phyloP scores from a whole-genome alignment of 345 rosid genomes.

The Eucalyptus polyanthemos region DNA sequence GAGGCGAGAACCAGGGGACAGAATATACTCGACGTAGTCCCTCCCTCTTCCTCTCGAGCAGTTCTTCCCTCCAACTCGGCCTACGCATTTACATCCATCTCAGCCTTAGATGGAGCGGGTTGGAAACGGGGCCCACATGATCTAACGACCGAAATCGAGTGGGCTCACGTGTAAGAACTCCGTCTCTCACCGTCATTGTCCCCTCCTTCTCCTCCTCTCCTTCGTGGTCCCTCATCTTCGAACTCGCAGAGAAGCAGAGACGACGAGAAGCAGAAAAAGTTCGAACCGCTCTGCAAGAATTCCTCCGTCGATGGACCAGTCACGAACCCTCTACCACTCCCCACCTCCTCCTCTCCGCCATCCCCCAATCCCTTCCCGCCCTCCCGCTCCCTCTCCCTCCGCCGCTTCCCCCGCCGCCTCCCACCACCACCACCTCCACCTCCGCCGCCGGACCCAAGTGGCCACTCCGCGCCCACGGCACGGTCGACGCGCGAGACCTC shows the following conservation, averaged over 20 bases:
- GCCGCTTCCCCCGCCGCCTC: conserved; percentile 6
- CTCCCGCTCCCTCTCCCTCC: conserved; percentile 1
- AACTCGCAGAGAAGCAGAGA: background rate
- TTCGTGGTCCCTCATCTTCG: background rate
- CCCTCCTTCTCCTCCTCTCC: background rate
- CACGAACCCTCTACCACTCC: conserved; percentile 39
- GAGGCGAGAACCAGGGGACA: conserved; percentile 4
- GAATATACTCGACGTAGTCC: conserved; percentile 26
- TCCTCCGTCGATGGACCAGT: conserved; percentile 24
- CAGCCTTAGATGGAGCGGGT: background rate
- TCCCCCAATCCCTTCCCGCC: background rate
- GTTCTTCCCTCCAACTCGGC: background rate
- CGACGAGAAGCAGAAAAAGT: background rate
- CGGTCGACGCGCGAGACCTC: conserved; percentile 15
- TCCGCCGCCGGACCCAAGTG: background rate
- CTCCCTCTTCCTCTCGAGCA: conserved; percentile 25
- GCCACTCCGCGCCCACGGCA: conserved; percentile 7
- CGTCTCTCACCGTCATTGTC: background rate
- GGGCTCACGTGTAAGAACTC: background rate
- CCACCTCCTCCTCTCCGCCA: conserved; percentile 18
- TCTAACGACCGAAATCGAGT: background rate
- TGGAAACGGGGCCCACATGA: background rate
- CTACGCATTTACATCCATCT: background rate
- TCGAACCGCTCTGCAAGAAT: background rate
- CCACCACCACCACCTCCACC: background rate